Conservation (phyloP, 441 rosid species). For the Euphorbia celastroides region DNA sequence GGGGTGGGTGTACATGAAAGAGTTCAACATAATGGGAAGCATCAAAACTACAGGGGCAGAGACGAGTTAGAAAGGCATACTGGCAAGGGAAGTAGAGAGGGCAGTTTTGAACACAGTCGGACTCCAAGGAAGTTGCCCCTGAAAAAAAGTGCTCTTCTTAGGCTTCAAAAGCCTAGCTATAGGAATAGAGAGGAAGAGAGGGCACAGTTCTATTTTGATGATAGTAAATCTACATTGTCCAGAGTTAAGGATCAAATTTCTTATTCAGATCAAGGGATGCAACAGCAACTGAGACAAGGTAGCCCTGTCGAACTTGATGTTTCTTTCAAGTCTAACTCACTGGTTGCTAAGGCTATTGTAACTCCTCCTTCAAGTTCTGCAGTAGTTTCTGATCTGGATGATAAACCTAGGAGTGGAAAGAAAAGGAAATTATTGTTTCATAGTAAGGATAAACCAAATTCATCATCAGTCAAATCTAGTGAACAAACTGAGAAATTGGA, state of each 20-base stretch:
- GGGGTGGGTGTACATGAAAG: conserved; percentile 29
- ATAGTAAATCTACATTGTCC: conserved; percentile 37
- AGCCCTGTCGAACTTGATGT: conserved; percentile 76
- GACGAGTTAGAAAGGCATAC: conserved; percentile 38
- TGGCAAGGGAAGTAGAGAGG: conserved; percentile 49
- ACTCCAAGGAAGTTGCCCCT: conserved; percentile 56
- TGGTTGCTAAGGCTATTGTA: conserved; percentile 69
- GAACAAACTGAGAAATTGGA: conserved; percentile 27
- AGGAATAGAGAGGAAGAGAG: conserved; percentile 48
- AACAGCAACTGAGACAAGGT: conserved; percentile 43
- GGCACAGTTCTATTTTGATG: conserved; percentile 36
- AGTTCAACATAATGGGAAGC: conserved; percentile 30
- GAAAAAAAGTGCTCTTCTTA: conserved; percentile 81
- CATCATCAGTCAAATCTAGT: conserved; percentile 20
- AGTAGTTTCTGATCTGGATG: conserved; percentile 27
- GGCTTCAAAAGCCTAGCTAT: conserved; percentile 65
- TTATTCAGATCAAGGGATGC: conserved; percentile 29
- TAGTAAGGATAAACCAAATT: conserved; percentile 30
- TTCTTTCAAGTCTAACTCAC: conserved; percentile 69
- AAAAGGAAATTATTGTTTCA: conserved; percentile 34
- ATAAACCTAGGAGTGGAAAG: conserved; percentile 45
- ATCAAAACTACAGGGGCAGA: conserved; percentile 32
- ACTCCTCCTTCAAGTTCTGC: conserved; percentile 38
- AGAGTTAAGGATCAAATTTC: conserved; percentile 47
- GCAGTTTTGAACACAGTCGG: conserved; percentile 37